A percentile compares a stretch with the other conserved stretches of the same genome.
Evolutionary conservation across 148 eudicot species (phyloP).

Genomic region (Rhododendron vialii): DNA sequence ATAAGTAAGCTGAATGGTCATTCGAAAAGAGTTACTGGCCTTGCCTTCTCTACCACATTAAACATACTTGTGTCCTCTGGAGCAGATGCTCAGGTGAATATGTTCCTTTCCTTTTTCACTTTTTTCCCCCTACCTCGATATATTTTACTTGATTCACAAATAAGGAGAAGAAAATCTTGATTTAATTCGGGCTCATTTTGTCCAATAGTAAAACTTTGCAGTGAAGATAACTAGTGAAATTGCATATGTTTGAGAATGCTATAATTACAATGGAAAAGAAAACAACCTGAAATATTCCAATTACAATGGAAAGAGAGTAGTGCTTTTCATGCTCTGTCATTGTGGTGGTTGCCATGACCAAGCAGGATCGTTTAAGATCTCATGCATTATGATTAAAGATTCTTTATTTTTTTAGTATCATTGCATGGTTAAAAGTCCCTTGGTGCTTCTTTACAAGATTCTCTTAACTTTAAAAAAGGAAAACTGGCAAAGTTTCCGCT

Average conservation of each 20-base stretch:
- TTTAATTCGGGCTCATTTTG: not conserved
- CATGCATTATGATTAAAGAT: not conserved
- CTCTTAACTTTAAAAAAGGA: not conserved
- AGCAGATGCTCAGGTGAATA: constrained; percentile 51
- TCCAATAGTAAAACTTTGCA: not conserved
- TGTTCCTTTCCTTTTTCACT: not conserved
- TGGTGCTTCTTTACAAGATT: not conserved
- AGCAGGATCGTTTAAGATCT: not conserved
- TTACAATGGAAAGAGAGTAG: not conserved
- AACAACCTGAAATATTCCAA: not conserved
- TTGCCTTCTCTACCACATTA: constrained; percentile 45
- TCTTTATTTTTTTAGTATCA: too few relatives aligned
- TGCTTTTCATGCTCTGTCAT: not conserved
- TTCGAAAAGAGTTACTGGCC: constrained; percentile 44
- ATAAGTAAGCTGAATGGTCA: constrained; percentile 50
- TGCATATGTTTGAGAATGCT: not conserved
- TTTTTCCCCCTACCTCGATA: not conserved
- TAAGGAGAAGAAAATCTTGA: not conserved
- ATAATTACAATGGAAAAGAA: not conserved
- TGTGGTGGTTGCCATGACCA: not conserved
- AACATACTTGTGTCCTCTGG: constrained; percentile 50
- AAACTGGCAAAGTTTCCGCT: not conserved
- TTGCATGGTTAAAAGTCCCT: not conserved
- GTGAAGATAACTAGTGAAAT: not conserved
- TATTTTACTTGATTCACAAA: not conserved